Percentiles rank a stretch among this genome's conserved stretches.
phyloP scores from a whole-genome alignment of 163 green algal species.

The Volvox carteri region DNA sequence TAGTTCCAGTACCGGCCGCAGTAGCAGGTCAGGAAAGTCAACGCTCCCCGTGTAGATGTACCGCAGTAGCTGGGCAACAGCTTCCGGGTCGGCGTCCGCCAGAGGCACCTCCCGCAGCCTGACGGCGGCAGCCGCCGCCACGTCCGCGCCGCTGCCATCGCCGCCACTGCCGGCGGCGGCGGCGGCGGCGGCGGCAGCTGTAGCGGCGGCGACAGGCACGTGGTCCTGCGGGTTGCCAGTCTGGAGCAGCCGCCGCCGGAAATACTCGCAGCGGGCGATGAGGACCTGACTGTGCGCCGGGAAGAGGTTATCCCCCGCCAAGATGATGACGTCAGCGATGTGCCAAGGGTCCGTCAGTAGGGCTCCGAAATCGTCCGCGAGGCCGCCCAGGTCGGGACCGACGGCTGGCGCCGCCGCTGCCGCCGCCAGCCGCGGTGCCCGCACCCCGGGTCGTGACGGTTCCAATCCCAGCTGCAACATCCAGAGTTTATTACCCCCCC shows the following conservation, averaged over 20 bases:
- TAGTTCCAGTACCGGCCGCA: slow-evolving; percentile 24
- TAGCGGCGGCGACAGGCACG: neutral
- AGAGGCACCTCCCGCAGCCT: neutral
- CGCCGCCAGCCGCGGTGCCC: neutral
- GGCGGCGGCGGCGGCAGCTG: neutral
- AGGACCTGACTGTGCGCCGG: slow-evolving; percentile 21
- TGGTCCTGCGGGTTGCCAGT: no score
- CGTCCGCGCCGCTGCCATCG: no score
- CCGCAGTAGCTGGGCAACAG: neutral
- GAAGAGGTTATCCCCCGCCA: neutral
- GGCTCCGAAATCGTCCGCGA: slow-evolving; percentile 18
- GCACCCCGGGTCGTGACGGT: neutral
- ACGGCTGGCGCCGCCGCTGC: neutral
- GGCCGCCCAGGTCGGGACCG: neutral
- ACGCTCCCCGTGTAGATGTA: slow-evolving; percentile 28
- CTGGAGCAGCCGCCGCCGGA: slow-evolving; percentile 11
- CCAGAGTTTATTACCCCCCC: slow-evolving; percentile 22
- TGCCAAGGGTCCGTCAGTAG: slow-evolving; percentile 30
- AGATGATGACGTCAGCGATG: neutral
- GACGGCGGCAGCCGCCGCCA: neutral
- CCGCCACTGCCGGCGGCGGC: no score
- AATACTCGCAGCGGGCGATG: slow-evolving; percentile 12
- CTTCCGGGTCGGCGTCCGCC: neutral
- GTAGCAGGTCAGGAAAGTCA: neutral
- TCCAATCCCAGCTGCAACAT: neutral